Evolutionary conservation across 805 yeast genomes (phyloP).

Genomic region (Cyberlindnera suaveolens): DNA sequence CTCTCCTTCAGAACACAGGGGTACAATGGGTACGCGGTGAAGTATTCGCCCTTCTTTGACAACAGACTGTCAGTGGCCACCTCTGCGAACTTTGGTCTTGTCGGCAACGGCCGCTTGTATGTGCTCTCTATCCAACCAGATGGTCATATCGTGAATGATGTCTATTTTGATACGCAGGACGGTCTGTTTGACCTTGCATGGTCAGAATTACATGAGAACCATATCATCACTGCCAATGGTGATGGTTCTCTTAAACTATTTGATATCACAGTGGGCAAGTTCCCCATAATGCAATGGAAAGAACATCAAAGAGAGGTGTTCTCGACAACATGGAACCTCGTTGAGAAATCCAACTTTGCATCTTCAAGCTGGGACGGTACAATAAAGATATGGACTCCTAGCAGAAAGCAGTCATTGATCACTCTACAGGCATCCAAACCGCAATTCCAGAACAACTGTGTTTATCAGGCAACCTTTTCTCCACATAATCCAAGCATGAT

Average conservation of each 20-base stretch:
- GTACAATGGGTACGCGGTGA: slow-evolving; percentile 79
- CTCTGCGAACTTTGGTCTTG: slow-evolving; percentile 88
- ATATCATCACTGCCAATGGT: slow-evolving; percentile 75
- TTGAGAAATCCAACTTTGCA: slow-evolving; percentile 61
- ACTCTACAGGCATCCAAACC: slow-evolving; percentile 41
- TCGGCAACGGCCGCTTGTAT: slow-evolving; percentile 84
- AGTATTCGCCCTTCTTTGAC: slow-evolving; percentile 89
- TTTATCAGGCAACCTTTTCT: slow-evolving; percentile 75
- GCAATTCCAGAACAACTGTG: slow-evolving; percentile 41
- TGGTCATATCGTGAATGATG: slow-evolving; percentile 53
- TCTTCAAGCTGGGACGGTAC: slow-evolving; percentile 92
- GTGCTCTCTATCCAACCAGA: slow-evolving; percentile 60
- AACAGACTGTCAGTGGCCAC: slow-evolving; percentile 85
- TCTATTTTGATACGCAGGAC: slow-evolving; percentile 83
- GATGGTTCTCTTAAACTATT: slow-evolving; percentile 85
- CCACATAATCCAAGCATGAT: slow-evolving; percentile 76
- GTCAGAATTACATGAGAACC: slow-evolving; percentile 90
- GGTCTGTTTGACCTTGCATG: slow-evolving; percentile 84
- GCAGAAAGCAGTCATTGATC: slow-evolving; percentile 46
- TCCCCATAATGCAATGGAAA: slow-evolving; percentile 66
- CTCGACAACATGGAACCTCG: slow-evolving; percentile 66
- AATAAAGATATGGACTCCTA: slow-evolving; percentile 73
- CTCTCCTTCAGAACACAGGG: slow-evolving; percentile 69
- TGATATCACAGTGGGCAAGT: slow-evolving; percentile 60
- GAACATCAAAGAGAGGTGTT: slow-evolving; percentile 79